phyloP scores from a whole-genome alignment of 164 flowering plant genomes.

The Stephania yunnanensis region DNA sequence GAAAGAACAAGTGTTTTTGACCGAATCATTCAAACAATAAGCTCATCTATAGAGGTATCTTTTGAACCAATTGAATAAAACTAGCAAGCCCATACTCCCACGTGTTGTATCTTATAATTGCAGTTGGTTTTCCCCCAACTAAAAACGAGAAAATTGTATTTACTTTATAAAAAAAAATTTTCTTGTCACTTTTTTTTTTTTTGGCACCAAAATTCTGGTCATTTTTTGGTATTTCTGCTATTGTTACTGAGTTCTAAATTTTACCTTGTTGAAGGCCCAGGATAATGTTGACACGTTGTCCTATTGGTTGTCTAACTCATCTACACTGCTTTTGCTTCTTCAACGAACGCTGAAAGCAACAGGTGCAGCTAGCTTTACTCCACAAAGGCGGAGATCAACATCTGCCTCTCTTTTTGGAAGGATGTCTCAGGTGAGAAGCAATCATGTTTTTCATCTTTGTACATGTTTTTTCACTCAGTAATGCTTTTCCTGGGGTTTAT shows the following conservation, averaged over 20 bases:
- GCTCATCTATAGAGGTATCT: constrained; percentile 76
- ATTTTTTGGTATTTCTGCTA: neutral
- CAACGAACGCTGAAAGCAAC: constrained; percentile 96
- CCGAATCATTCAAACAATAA: constrained; percentile 85
- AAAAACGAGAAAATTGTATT: neutral
- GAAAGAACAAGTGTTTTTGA: constrained; percentile 94
- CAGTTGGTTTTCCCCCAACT: neutral
- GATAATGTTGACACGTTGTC: constrained; percentile 74
- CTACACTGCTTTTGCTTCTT: constrained; percentile 81
- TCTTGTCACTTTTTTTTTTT: too few relatives aligned
- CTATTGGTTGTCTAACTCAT: constrained; percentile 88
- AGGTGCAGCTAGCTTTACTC: constrained; percentile 89
- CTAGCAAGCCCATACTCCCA: neutral
- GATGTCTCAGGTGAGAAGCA: constrained; percentile 77
- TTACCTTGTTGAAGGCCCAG: constrained; percentile 46
- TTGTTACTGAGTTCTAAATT: constrained; percentile 15
- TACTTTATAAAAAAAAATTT: too few relatives aligned
- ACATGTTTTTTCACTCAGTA: neutral
- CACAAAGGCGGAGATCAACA: constrained; percentile 81
- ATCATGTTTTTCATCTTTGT: neutral
- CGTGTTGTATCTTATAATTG: neutral
- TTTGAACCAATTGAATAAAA: neutral
- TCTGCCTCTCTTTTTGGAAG: constrained; percentile 92
- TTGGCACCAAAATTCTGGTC: neutral
- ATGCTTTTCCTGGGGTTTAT: neutral